phyloP scores from a whole-genome alignment of 345 rosid species.

The Syzygium jambos region DNA sequence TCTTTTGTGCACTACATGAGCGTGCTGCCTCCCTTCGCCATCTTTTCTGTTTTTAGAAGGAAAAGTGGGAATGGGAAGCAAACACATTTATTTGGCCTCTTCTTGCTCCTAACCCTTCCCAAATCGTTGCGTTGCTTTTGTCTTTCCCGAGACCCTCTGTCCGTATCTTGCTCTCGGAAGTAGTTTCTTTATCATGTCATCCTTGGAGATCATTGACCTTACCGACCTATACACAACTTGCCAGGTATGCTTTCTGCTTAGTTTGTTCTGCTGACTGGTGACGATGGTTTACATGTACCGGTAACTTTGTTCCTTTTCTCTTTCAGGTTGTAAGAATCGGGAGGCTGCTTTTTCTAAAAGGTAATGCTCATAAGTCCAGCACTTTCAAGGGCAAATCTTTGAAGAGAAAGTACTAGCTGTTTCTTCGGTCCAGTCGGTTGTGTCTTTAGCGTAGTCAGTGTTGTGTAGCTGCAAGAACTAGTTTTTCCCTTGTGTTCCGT shows the following conservation, averaged over 20 bases:
- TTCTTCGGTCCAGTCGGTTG: neutral
- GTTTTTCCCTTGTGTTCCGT: neutral
- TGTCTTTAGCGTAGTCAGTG: neutral
- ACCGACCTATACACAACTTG: neutral
- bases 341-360: conserved; percentile 4
- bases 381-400: conserved; percentile 4
- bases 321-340: neutral
- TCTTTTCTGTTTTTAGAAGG: conserved; percentile 53
- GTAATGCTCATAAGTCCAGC: conserved; percentile 1
- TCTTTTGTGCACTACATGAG: conserved; percentile 1
- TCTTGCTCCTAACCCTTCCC: neutral
- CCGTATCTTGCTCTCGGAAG: conserved; percentile 7
- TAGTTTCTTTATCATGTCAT: neutral
- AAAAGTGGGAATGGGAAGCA: conserved; percentile 47
- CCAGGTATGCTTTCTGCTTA: neutral
- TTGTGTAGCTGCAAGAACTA: neutral
- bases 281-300: neutral
- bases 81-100: conserved; percentile 15
- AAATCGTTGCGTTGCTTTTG: neutral
- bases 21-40: conserved; percentile 23
- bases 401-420: neutral
- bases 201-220: conserved; percentile 17
- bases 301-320: neutral
- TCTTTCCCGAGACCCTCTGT: neutral
- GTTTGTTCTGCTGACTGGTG: neutral